Evolutionary conservation across 768 basidiomycete genomes (phyloP), one percentile per base, ranked within the genome.

Genomic region (Naganishia vishniacii): DNA sequence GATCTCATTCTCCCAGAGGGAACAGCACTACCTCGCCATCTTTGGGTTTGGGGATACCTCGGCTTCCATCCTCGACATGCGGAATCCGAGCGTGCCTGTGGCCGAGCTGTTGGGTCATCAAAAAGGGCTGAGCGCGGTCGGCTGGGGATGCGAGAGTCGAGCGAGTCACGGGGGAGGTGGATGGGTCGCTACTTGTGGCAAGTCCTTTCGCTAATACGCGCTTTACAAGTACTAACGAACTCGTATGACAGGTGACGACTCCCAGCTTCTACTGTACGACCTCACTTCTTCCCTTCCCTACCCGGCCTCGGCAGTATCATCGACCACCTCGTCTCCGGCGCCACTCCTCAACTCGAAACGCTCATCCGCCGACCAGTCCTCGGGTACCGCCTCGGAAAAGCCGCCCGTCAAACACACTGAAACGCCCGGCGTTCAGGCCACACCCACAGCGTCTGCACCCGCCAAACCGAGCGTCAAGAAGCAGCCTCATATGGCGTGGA

Each of bases 31-130:
- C 76, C 89, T 99, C 84, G 89, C 91, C 13, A 94, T 92, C 1
- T 95, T 97, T 78, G 94, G 97, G 72, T 87, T 91, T 83, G 92
- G 95, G 72, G 89, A 89, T 51, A 77, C 82, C 20, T 88, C 92
- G 71, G 83, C 95, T 3, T 89, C 95, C 75, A 89, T 99, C 28
- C 80, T 99, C 67, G 95, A 99, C 72, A 97, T 97, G 89, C 85
- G 95, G 59, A 89, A 86, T 77, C 95, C 95, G 1, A 95, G 95
- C 1, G 86, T 89, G 66, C 92, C 95, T 0, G 92, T 97, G 18
- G 87, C 92, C 72, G 93, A 98, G 77, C 80, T 97, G 20, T 83
- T 84, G 67, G 91, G 84, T 18, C 94, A 98, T 74, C 83, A 85
- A 60, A 84, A 83, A 29, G 63, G 53, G 37, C 84, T 86, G 63